phyloP scores from a whole-genome alignment of 2,329 filamentous ascomycete genomes.

The Exophiala sp. region DNA sequence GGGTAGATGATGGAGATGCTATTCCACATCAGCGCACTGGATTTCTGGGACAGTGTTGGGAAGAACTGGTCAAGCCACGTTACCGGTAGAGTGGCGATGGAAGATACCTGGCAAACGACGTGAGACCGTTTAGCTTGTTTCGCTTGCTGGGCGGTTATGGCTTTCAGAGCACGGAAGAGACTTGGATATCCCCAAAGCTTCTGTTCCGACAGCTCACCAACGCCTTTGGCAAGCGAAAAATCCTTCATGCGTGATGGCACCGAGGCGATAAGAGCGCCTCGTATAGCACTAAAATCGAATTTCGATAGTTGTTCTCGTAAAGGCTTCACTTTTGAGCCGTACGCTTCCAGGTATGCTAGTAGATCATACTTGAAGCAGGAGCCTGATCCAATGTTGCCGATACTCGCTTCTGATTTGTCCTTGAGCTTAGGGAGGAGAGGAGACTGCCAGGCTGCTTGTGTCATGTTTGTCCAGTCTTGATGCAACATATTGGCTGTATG shows the following conservation, averaged over 20 bases:
- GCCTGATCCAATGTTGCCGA: slow-evolving; percentile 56
- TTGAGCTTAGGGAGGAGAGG: slow-evolving; percentile 59
- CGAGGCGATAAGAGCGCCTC: slow-evolving; percentile 72
- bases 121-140: slow-evolving; percentile 32
- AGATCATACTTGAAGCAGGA: slow-evolving; percentile 72
- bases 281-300: slow-evolving; percentile 68
- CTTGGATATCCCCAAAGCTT: slow-evolving; percentile 76
- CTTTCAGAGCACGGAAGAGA: slow-evolving; percentile 57
- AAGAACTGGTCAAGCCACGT: slow-evolving; percentile 64
- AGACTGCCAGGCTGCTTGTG: slow-evolving; percentile 76
- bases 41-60: slow-evolving; percentile 10
- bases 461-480: slow-evolving; percentile 84
- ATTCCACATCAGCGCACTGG: slow-evolving; percentile 4
- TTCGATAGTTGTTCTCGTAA: slow-evolving; percentile 56
- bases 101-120: slow-evolving; percentile 55
- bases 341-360: slow-evolving; percentile 66
- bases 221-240: slow-evolving; percentile 25
- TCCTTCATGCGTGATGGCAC: slow-evolving; percentile 65
- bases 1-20: slow-evolving; percentile 66
- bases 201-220: slow-evolving; percentile 37
- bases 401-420: not conserved
- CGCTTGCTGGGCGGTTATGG: slow-evolving; percentile 47
- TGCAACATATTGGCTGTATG: slow-evolving; percentile 91
- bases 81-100: slow-evolving; percentile 73
- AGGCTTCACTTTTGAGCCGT: slow-evolving; percentile 49